These are phyloP conservation scores for Articulospora tetracladia DNA, from an alignment of 495 filamentous ascomycete genomes.

Conservation along the genomic window DNA sequence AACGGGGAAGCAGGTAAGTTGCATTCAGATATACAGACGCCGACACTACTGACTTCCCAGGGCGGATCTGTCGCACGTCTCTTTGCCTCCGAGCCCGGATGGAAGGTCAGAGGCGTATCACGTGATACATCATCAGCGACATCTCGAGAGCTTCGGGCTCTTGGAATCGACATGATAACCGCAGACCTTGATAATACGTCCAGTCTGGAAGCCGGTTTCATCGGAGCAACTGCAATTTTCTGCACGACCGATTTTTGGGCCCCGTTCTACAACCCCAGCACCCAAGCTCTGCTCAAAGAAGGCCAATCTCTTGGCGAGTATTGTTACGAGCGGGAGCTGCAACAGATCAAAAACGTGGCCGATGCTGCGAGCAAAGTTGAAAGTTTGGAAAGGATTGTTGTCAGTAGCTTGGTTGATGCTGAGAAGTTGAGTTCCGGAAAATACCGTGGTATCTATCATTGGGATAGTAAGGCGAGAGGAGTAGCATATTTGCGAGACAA, in stretches of 20 bases:
- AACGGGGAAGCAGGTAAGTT: slow-evolving; percentile 33
- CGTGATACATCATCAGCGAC: slow-evolving; percentile 34
- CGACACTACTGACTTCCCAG: slow-evolving; percentile 24
- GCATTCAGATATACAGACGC: slow-evolving; percentile 35
- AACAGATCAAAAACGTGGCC: slow-evolving; percentile 44
- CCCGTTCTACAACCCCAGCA: slow-evolving; percentile 28
- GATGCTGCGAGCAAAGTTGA: slow-evolving; percentile 41
- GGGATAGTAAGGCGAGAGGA: slow-evolving; percentile 30
- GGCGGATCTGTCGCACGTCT: slow-evolving; percentile 39
- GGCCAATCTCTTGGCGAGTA: slow-evolving; percentile 34
- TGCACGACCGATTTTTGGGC: slow-evolving; percentile 50
- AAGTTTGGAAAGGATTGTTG: slow-evolving; percentile 40
- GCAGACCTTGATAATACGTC: slow-evolving; percentile 41
- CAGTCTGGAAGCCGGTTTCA: slow-evolving; percentile 41
- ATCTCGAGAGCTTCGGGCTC: slow-evolving; percentile 31
- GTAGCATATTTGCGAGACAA: slow-evolving; percentile 13
- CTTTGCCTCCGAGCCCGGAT: slow-evolving; percentile 33
- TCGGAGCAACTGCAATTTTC: slow-evolving; percentile 46
- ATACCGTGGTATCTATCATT: slow-evolving; percentile 36
- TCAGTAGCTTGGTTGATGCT: slow-evolving; percentile 31
- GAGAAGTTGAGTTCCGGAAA: slow-evolving; percentile 31
- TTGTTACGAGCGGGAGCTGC: slow-evolving; percentile 38
- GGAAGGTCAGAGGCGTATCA: slow-evolving; percentile 40
- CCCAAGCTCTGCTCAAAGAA: slow-evolving; percentile 17
- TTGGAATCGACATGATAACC: slow-evolving; percentile 44